Evolutionary conservation across 1,284 basidiomycete genomes (phyloP), one percentile per base, ranked within the genome.

Genomic region (Trametes sp.): DNA sequence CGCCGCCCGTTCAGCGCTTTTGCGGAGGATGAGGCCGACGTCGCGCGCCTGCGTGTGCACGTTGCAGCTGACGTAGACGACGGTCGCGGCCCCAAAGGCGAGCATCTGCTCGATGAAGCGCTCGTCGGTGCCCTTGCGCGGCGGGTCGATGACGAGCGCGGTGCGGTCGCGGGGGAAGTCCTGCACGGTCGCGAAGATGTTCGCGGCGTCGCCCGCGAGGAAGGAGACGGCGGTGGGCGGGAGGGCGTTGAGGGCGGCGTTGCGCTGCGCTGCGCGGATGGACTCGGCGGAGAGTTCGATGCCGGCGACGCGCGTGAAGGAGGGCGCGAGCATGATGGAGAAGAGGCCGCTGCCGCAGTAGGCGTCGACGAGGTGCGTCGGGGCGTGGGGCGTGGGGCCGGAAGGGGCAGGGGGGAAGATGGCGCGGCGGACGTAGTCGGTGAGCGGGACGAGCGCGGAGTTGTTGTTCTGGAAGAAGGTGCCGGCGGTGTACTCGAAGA

Each of bases 381-480:
- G 88, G 1, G 36, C 24, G 5, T 45, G 38, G 28, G 31, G 24
- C 50, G 21, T 51, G 10, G 79, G 26, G 45, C 5, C 33, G 55
- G 26, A 5, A 1, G 33, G 13, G 21, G 44, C 19, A 41, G 62
- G 21, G 13, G 69, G 81, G 72, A 92, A 88, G 70, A 95, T 88
- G 50, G 90, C 87, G 44, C 89, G 83, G 58, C 86, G 85, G 59
- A 98, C 93, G 77, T 96, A 95, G 62, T 86, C 77, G 9, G 94
- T 92, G 53, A 99, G 84, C 0, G 93, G 88, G 9, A 89, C 82
- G 19, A 99, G 87, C 57, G 98, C 94, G 21, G 92, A 89, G 74
- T 97, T 97, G 82, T 99, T 99, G 83, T 98, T 98, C 76, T 99
- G 97, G 84, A 98, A 98, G 82, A 98, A 98, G 5, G 91, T 90